Base-by-base conservation (phyloP, 2,329 filamentous ascomycete species). In the Fusarium falciforme region DNA sequence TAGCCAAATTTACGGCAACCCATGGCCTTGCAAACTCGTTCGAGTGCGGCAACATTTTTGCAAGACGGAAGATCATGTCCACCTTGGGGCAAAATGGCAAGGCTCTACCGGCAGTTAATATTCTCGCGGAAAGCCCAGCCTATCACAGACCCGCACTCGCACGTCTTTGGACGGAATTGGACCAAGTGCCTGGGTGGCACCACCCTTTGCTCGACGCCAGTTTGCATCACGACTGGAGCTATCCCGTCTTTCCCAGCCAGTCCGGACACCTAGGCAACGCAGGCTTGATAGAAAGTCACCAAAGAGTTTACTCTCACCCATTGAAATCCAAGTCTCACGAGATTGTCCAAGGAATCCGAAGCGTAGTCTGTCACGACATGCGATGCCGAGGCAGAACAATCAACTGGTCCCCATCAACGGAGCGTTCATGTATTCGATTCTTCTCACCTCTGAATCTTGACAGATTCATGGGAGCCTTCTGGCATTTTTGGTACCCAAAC, bases 391-490 rank as follows among this genome's bases (percentile, higher is more conserved):
- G 36, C 36, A 38, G 16, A n/a, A 38, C 36, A n/a, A 38, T 25
- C 17, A 55, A 27, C 16, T 70, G 52, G 64, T 35, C 60, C 20
- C 20, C 54, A 20, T 22, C 40, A 11, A n/a, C 4, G 4, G 49
- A 67, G 20, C 20, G 35, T 2, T 54, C 70, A 6, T 71, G 60
- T 16, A 20, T 54, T 8, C 31, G 25, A 2, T 74, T 71, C 54
- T 74, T 73, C 36, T 73, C 70, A 5, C 64, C 67, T 2, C 16
- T 12, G 4, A 74, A 73, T 14, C 33, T 73, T 7, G 70, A 71
- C 2, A 29, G 22, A 2, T 73, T 66, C 6, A n/a, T 73, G 2
- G 17, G 10, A 3, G 10, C 49, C 2, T 74, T 74, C 27, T 74
- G 65, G 33, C 40, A 64, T 3, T 60, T 68, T 5, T 73, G 72